Evolutionary conservation across 1,284 basidiomycete genomes (phyloP).

Genomic region (Sparassis latifolia): DNA sequence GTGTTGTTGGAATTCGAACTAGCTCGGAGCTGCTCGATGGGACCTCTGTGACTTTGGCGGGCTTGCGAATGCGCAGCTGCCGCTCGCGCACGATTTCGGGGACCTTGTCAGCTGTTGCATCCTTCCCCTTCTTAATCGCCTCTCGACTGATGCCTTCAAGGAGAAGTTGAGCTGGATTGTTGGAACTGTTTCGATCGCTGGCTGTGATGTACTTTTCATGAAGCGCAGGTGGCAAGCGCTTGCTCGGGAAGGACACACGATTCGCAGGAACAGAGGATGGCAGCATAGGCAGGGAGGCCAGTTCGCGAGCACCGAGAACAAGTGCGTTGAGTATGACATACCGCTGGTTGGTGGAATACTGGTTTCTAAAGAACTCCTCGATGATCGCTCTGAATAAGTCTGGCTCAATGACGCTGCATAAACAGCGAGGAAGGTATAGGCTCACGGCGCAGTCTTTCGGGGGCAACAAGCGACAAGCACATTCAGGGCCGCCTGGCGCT

Average conservation of each 20-base stretch:
- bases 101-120: conserved; percentile 40
- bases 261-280: conserved; percentile 29
- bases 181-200: conserved; percentile 24
- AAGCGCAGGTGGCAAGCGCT: conserved; percentile 61
- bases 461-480: conserved; percentile 82
- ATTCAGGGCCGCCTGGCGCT: conserved; percentile 69
- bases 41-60: conserved; percentile 41
- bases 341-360: conserved; percentile 85
- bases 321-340: conserved; percentile 82
- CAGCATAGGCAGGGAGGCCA: conserved; percentile 64
- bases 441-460: conserved; percentile 72
- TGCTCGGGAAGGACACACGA: conserved; percentile 65
- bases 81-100: conserved; percentile 67
- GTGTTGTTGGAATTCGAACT: conserved; percentile 12
- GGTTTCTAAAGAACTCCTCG: conserved; percentile 89
- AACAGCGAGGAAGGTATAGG: conserved; percentile 15
- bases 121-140: conserved; percentile 51
- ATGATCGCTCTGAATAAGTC: conserved; percentile 57
- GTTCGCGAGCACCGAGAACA: conserved; percentile 79
- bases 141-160: conserved; percentile 52
- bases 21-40: conserved; percentile 2
- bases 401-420: background rate
- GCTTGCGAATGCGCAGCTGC: conserved; percentile 59
- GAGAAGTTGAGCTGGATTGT: conserved; percentile 41
- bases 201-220: conserved; percentile 62